A percentile compares a stretch with the other conserved stretches of the same genome.
These are phyloP conservation scores for Cucumis melo DNA, from an alignment of 306 rosid species.

Conservation along the genomic window DNA sequence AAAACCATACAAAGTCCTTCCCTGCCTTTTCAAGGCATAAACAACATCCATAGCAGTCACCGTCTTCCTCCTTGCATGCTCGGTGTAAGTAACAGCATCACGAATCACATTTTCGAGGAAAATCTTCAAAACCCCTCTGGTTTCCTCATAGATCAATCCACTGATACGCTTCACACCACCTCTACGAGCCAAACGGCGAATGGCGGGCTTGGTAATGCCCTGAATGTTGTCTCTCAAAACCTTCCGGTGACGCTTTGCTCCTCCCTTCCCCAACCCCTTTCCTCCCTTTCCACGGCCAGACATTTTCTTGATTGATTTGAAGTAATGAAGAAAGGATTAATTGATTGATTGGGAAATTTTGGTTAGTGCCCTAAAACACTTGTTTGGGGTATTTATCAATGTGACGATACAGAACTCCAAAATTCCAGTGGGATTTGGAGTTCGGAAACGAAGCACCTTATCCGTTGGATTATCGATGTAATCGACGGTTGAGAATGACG, in stretches of 20 bases:
- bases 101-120: constrained; percentile 23
- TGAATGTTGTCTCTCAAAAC: constrained; percentile 16
- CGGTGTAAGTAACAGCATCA: constrained; percentile 19
- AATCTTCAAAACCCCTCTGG: constrained; percentile 22
- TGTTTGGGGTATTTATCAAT: neutral
- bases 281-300: constrained; percentile 26
- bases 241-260: constrained; percentile 20
- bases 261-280: constrained; percentile 24
- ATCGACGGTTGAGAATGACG: neutral
- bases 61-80: constrained; percentile 21
- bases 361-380: too few species aligned
- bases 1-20: constrained; percentile 19
- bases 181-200: constrained; percentile 22
- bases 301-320: neutral
- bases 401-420: too few species aligned
- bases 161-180: constrained; percentile 25
- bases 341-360: neutral
- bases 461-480: neutral
- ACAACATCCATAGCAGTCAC: constrained; percentile 21
- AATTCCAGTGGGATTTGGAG: neutral
- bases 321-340: neutral
- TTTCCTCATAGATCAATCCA: constrained; percentile 20
- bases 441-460: neutral
- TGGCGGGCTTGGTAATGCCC: constrained; percentile 22
- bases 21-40: constrained; percentile 18